Conservation (phyloP, 1,284 basidiomycete species). For the Cryptococcus sp. region DNA sequence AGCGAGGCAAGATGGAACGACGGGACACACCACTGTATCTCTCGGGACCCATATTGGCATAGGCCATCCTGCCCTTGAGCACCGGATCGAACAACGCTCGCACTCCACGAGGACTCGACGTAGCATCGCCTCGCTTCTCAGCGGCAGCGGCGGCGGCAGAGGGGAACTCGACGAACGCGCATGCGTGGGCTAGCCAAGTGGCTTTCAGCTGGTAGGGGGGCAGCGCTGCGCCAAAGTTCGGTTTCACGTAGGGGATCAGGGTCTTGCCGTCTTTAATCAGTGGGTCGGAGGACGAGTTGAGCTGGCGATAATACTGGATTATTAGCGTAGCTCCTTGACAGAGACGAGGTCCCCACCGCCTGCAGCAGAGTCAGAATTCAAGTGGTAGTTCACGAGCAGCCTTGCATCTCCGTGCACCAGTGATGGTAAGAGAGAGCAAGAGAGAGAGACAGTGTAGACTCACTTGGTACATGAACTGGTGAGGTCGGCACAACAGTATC, state of each 20-base stretch:
- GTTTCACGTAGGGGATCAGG: conserved; percentile 33
- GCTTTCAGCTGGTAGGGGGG: conserved; percentile 58
- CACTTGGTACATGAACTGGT: conserved; percentile 18
- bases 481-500: conserved; percentile 8
- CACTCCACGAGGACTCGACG: conserved; percentile 57
- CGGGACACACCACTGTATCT: conserved; percentile 60
- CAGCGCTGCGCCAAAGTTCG: conserved; percentile 30
- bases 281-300: conserved; percentile 14
- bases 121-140: not conserved
- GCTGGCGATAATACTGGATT: not conserved
- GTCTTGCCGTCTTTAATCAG: conserved; percentile 18
- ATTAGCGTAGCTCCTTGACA: too few species aligned
- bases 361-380: not conserved
- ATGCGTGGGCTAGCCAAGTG: conserved; percentile 73
- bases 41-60: conserved; percentile 60
- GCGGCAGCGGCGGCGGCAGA: conserved; percentile 16
- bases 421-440: not conserved
- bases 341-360: too few species aligned
- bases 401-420: not conserved
- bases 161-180: conserved; percentile 68
- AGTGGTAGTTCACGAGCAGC: not conserved
- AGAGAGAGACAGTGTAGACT: not conserved
- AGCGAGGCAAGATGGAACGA: conserved; percentile 16
- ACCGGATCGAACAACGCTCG: conserved; percentile 74
- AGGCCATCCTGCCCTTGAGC: conserved; percentile 65